phyloP scores from a whole-genome alignment of 768 basidiomycete species.

The Mycena kentingensis region DNA sequence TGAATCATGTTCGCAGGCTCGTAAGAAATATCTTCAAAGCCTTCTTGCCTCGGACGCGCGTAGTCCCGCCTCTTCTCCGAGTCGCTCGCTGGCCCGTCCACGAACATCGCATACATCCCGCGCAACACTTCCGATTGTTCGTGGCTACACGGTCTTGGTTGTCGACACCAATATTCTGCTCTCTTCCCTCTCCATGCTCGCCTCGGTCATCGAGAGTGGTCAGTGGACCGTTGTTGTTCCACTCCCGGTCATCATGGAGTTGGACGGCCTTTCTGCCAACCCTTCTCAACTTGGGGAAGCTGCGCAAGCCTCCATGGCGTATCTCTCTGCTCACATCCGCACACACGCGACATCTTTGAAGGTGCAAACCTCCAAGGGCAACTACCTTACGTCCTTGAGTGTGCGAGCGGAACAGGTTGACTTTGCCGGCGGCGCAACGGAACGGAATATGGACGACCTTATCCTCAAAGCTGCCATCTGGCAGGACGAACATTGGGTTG shows the following conservation, averaged over 20 bases:
- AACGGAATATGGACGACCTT: slow-evolving; percentile 91
- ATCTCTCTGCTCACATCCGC: slow-evolving; percentile 75
- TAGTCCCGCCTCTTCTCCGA: slow-evolving; percentile 27
- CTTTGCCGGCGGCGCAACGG: slow-evolving; percentile 53
- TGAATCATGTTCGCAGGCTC: slow-evolving; percentile 49
- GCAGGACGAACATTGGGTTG: slow-evolving; percentile 92
- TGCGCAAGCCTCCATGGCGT: slow-evolving; percentile 71
- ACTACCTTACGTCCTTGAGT: slow-evolving; percentile 81
- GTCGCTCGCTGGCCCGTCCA: slow-evolving; percentile 30
- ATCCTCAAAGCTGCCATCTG: slow-evolving; percentile 91
- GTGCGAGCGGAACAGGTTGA: slow-evolving; percentile 86
- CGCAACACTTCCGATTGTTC: slow-evolving; percentile 57
- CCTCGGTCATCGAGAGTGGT: slow-evolving; percentile 74
- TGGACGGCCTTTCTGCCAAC: slow-evolving; percentile 84
- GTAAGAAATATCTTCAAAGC: slow-evolving; percentile 70
- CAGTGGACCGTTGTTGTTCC: slow-evolving; percentile 91
- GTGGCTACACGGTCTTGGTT: slow-evolving; percentile 89
- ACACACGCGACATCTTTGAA: slow-evolving; percentile 79
- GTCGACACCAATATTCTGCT: slow-evolving; percentile 95
- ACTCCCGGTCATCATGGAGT: slow-evolving; percentile 93
- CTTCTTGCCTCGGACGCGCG: slow-evolving; percentile 57
- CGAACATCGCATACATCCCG: slow-evolving; percentile 35
- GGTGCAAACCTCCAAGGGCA: slow-evolving; percentile 93
- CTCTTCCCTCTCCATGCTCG: slow-evolving; percentile 73
- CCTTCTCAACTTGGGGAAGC: slow-evolving; percentile 67